Evolutionary conservation across 2,329 filamentous ascomycete species (phyloP), one percentile per base, ranked within the genome.

Genomic region (Cytospora paraplurivora): DNA sequence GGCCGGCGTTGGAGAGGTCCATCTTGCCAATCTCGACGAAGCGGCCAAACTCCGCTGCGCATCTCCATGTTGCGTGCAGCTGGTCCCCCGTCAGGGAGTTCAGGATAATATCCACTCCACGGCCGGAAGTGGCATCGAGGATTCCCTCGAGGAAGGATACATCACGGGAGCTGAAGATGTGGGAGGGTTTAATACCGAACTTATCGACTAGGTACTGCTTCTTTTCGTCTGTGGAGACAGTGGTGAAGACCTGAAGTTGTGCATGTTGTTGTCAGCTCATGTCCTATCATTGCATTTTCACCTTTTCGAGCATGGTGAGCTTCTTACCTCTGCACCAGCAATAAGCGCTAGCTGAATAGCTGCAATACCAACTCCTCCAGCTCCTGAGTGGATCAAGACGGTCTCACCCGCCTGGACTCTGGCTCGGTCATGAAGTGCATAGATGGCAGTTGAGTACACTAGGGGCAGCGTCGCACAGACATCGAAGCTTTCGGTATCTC

Each of bases 191-290:
- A 17, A 76, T 71, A 11, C 67, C 67, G 2, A 33, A 35, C 1
- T 32, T 3, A 4, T 27, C 33, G 17, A 33, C 32, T 7, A 55
- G 15, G 10, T 17, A 55, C 1, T 21, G 3, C 32, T 33, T 27
- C 54, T 70, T 75, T 11, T 61, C 59, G 12, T 66, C 38, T 10
- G 68, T 68, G 8, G 69, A 66, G 13, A 73, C 73, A 0, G 75
- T 76, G 2, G 67, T 67, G 57, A 71, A 76, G 7, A 77, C 68
- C 19, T n/a, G n/a, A n/a, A n/a, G n/a, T n/a, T n/a, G n/a, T n/a
- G n/a, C n/a, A n/a, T n/a, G n/a, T n/a, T n/a, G n/a, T n/a, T n/a
- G n/a, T n/a, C n/a, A n/a, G n/a, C n/a, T n/a, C n/a, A n/a, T n/a
- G n/a, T n/a, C n/a, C n/a, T n/a, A n/a, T n/a, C n/a, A n/a, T n/a